A percentile compares a stretch with the other conserved stretches of the same genome.
These are phyloP conservation scores for Malassezia cuniculi DNA, from an alignment of 1,284 basidiomycete genomes.

Conservation along the genomic window DNA sequence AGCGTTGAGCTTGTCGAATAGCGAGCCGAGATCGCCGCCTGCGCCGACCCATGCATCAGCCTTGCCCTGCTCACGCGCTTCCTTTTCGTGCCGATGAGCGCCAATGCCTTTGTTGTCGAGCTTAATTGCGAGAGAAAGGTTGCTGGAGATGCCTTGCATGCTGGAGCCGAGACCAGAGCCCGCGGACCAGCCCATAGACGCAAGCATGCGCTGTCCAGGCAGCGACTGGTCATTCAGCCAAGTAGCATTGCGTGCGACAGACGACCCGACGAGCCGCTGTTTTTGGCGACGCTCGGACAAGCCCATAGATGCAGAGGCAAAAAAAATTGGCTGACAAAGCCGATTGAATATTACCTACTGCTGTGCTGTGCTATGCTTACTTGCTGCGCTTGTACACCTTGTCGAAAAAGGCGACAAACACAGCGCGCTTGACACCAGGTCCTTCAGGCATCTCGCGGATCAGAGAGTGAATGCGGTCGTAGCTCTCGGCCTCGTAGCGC, in stretches of 20 bases:
- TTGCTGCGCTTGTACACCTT: slow-evolving; percentile 67
- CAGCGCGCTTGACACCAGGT: slow-evolving; percentile 59
- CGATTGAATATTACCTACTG: too few relatives aligned
- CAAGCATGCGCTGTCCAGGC: slow-evolving; percentile 41
- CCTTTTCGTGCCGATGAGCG: slow-evolving; percentile 33
- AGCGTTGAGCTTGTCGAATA: slow-evolving; percentile 42
- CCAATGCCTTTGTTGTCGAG: slow-evolving; percentile 45
- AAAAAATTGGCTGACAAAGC: too few relatives aligned
- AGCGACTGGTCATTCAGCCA: slow-evolving; percentile 37
- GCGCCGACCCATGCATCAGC: slow-evolving; percentile 35
- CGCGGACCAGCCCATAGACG: slow-evolving; percentile 41
- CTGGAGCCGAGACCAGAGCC: slow-evolving; percentile 35
- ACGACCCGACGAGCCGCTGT: slow-evolving; percentile 38
- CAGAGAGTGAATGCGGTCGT: slow-evolving; percentile 48
- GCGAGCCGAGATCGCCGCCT: slow-evolving; percentile 35
- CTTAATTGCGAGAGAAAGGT: slow-evolving; percentile 37
- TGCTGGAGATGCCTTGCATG: slow-evolving; percentile 28
- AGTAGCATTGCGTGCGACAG: slow-evolving; percentile 28
- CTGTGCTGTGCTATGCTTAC: slow-evolving; percentile 15
- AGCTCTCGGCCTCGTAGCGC: slow-evolving; percentile 65
- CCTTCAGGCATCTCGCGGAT: slow-evolving; percentile 35
- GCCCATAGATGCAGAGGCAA: slow-evolving; percentile 21
- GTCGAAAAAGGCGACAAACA: slow-evolving; percentile 70
- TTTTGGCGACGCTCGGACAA: slow-evolving; percentile 36
- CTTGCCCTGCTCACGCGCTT: slow-evolving; percentile 29